Base-by-base conservation (phyloP, 1,139 yeast species). In the Spencermartinsiella ligniputridi region DNA sequence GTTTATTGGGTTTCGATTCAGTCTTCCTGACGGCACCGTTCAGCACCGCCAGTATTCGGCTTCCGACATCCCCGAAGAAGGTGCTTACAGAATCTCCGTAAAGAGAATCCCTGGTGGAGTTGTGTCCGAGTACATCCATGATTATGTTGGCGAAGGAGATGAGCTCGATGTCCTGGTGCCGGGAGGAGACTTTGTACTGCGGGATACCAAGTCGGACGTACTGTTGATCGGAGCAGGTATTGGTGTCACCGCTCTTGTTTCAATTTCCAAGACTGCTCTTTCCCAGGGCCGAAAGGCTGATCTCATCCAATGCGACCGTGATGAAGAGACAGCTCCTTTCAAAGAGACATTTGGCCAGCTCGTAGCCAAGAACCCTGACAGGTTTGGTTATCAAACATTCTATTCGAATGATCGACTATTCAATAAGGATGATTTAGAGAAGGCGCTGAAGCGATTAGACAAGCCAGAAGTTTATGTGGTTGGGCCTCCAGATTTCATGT, bases 191-290 rank as follows among this genome's bases (percentile, higher is more conserved):
- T 75, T 80, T 52, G 64, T 58, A 2, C 69, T 73, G 56, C 55
- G 65, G 39, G 65, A 66, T 17, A 47, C 54, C 6, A 40, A 47
- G n/a, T 51, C 54, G 3, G 55, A 57, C 19, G 66, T 74, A 18
- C 67, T 77, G 2, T 61, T 80, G 35, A 62, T 79, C 43, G 73
- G 78, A 22, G 84, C 81, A 42, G 89, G 88, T 44, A 79, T 81
- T 52, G 89, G 88, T 51, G 75, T 80, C 46, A 82, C 88, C 2
- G 88, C 89, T 35, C 52, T 79, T 45, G 57, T 79, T 40, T 66
- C 84, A 6, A 75, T 80, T 59, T 57, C 74, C 25, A 75, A 75
- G 52, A 55, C 64, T 13, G 71, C 71, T 15, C 40, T 49, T 24
- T 9, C 27, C 21, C 44, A 45, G 20, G 46, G 40, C 18, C 18